phyloP scores from a whole-genome alignment of 805 yeast species.

The Hanseniaspora singularis region DNA sequence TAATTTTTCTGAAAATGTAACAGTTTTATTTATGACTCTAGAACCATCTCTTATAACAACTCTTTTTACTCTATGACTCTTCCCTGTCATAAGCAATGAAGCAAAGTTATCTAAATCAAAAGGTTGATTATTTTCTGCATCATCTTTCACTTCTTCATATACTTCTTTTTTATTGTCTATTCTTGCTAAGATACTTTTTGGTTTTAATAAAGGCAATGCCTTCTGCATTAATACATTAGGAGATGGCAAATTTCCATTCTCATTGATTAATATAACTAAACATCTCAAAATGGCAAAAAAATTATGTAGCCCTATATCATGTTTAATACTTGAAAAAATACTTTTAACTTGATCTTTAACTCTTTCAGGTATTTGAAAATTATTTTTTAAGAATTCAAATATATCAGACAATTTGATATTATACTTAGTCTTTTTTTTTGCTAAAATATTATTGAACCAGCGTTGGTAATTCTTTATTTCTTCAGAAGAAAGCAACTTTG shows the following conservation, averaged over 20 bases:
- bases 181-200: conserved; percentile 61
- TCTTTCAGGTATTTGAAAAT: conserved; percentile 51
- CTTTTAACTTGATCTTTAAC: conserved; percentile 40
- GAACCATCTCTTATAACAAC: conserved; percentile 28
- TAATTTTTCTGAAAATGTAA: conserved; percentile 60
- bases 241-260: conserved; percentile 39
- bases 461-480: conserved; percentile 79
- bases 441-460: conserved; percentile 81
- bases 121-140: conserved; percentile 27
- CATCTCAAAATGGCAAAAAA: conserved; percentile 79
- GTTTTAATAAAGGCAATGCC: conserved; percentile 62
- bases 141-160: conserved; percentile 32
- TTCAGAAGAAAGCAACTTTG: conserved; percentile 56
- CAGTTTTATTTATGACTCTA: conserved; percentile 43
- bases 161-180: conserved; percentile 39
- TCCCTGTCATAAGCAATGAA: conserved; percentile 70
- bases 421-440: conserved; percentile 49
- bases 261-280: conserved; percentile 50
- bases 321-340: conserved; percentile 41
- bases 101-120: conserved; percentile 80
- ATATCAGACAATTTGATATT: conserved; percentile 64
- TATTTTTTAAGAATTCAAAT: conserved; percentile 56
- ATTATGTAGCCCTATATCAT: conserved; percentile 70
- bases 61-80: conserved; percentile 33
- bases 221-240: conserved; percentile 35